Conservation (phyloP, 2,329 filamentous ascomycete genomes). For the Fusarium sp. region DNA sequence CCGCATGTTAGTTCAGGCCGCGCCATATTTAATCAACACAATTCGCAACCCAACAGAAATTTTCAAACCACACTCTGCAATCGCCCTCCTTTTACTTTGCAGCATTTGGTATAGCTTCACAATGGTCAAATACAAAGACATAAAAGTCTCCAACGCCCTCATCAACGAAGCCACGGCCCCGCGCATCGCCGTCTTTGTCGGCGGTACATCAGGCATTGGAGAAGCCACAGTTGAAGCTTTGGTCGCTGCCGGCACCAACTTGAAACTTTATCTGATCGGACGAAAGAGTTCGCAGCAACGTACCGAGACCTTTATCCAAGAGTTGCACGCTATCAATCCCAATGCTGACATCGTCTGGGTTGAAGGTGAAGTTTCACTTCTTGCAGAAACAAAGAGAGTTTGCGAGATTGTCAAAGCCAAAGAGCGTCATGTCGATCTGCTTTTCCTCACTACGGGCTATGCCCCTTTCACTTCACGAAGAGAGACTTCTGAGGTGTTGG, state of each 20-base stretch:
- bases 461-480: slow-evolving; percentile 55
- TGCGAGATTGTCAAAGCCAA: slow-evolving; percentile 56
- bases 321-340: slow-evolving; percentile 54
- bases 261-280: slow-evolving; percentile 60
- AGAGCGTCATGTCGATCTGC: slow-evolving; percentile 57
- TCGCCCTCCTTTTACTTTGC: not conserved
- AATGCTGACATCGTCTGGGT: slow-evolving; percentile 59
- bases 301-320: slow-evolving; percentile 52
- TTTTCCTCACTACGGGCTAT: slow-evolving; percentile 62
- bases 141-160: slow-evolving; percentile 56
- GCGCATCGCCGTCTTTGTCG: slow-evolving; percentile 59
- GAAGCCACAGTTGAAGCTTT: slow-evolving; percentile 56
- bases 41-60: not conserved
- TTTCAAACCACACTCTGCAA: not conserved
- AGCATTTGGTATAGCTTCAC: not conserved
- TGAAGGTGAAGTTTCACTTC: slow-evolving; percentile 60
- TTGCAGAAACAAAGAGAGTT: slow-evolving; percentile 57
- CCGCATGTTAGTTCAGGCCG: not conserved
- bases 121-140: slow-evolving; percentile 54
- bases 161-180: slow-evolving; percentile 56
- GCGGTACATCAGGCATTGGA: slow-evolving; percentile 63
- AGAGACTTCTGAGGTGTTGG: slow-evolving; percentile 59
- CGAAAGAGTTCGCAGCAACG: slow-evolving; percentile 54
- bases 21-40: not conserved
- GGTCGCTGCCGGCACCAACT: slow-evolving; percentile 51